These are phyloP conservation scores for Rhizophora mangle DNA, from an alignment of 345 rosid genomes.

Conservation along the genomic window DNA sequence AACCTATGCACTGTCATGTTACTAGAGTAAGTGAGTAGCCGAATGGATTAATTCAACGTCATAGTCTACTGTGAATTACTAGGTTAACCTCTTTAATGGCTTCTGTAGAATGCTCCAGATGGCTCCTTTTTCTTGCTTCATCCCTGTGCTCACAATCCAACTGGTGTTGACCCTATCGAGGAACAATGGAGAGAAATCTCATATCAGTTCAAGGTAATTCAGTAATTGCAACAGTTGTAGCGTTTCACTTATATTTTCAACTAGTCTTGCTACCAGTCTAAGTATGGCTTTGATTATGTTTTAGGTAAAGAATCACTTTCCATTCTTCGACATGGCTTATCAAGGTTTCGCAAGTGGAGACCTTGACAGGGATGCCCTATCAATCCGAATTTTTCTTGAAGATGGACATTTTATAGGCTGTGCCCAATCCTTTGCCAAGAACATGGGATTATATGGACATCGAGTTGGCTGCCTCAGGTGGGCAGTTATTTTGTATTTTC, in stretches of 20 bases:
- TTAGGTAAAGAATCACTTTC: conserved; percentile 53
- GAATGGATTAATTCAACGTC: too few species aligned
- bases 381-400: conserved; percentile 49
- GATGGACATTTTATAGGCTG: conserved; percentile 50
- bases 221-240: not conserved
- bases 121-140: conserved; percentile 61
- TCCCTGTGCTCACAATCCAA: conserved; percentile 68
- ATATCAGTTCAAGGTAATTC: conserved; percentile 45
- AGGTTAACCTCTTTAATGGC: conserved; percentile 1
- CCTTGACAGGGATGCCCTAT: conserved; percentile 42
- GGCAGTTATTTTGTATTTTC: not conserved
- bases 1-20: not conserved
- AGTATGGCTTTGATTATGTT: conserved; percentile 4
- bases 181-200: conserved; percentile 68
- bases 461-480: conserved; percentile 60
- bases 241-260: not conserved
- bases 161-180: conserved; percentile 55
- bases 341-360: conserved; percentile 65
- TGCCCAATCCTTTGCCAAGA: conserved; percentile 55
- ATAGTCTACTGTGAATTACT: not conserved
- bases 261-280: not conserved
- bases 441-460: conserved; percentile 55
- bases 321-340: conserved; percentile 66
- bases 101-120: conserved; percentile 50
- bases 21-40: not conserved